These are phyloP conservation scores for Isoetes taiwanensis DNA, from an alignment of 75 land plant genomes.

Conservation along the genomic window DNA sequence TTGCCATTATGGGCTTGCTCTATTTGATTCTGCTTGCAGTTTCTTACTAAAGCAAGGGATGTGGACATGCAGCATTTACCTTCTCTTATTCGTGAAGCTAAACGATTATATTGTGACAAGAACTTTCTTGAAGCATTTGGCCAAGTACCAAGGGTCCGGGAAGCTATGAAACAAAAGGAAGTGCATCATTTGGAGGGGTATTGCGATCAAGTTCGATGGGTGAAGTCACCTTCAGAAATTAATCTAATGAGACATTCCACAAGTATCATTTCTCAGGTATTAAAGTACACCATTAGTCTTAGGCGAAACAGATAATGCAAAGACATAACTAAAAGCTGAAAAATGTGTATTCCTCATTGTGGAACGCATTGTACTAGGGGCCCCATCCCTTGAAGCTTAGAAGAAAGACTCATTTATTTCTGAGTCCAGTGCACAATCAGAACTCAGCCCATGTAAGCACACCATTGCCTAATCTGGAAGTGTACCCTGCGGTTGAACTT, in stretches of 20 bases:
- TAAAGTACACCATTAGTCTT: too few relatives aligned
- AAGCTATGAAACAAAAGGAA: conserved; percentile 31
- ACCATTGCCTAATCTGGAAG: too few relatives aligned
- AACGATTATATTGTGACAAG: conserved; percentile 40
- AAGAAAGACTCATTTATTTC: too few relatives aligned
- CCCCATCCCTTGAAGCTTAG: too few relatives aligned
- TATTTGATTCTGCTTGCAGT: background rate
- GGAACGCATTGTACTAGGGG: too few relatives aligned
- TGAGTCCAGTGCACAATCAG: too few relatives aligned
- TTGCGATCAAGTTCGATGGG: conserved; percentile 53
- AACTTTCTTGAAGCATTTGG: conserved; percentile 26
- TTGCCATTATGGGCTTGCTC: background rate
- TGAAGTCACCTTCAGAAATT: conserved; percentile 70
- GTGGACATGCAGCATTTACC: conserved; percentile 58
- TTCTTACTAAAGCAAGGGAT: too few relatives aligned
- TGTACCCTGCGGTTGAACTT: too few relatives aligned
- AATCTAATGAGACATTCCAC: conserved; percentile 70
- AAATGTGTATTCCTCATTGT: too few relatives aligned
- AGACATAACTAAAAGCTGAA: too few relatives aligned
- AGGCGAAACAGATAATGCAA: too few relatives aligned
- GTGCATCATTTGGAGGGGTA: conserved; percentile 34
- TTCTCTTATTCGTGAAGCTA: conserved; percentile 40
- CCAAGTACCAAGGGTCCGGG: conserved; percentile 38
- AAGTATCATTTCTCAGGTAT: conserved; percentile 74
- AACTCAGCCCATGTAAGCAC: too few relatives aligned